phyloP scores from a whole-genome alignment of 2,329 filamentous ascomycete species.

The Onygenales sp. region DNA sequence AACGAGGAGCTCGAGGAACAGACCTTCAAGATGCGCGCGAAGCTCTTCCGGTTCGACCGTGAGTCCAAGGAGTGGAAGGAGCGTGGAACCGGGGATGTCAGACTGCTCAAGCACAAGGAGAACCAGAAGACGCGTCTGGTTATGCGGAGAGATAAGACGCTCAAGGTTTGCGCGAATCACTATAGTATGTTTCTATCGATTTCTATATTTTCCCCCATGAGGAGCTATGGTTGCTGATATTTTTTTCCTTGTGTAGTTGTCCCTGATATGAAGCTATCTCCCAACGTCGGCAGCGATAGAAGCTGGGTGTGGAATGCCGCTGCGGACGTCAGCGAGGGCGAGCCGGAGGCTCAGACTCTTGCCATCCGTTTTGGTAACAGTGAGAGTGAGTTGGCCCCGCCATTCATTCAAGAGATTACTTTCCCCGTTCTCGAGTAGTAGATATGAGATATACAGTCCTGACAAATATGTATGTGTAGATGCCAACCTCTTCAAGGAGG shows the following conservation, averaged over 20 bases:
- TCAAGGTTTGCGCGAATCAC: conserved; percentile 99
- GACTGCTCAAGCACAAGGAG: conserved; percentile 97
- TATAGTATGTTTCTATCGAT: conserved; percentile 60
- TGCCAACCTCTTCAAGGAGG: conserved; percentile 94
- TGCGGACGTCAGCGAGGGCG: conserved; percentile 95
- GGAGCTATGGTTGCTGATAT: background rate
- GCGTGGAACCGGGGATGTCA: conserved; percentile 91
- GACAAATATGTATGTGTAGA: conserved; percentile 43
- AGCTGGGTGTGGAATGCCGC: conserved; percentile 99
- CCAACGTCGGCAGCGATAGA: conserved; percentile 95
- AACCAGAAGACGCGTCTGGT: conserved; percentile 95
- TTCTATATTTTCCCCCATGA: background rate
- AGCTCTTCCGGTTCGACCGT: conserved; percentile 96
- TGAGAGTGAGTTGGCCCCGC: conserved; percentile 60
- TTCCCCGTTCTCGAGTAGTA: background rate
- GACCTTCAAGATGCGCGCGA: conserved; percentile 98
- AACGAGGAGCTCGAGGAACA: conserved; percentile 98
- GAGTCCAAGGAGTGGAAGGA: conserved; percentile 97
- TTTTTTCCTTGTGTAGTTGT: conserved; percentile 54
- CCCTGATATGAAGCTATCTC: conserved; percentile 96
- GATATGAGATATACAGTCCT: background rate
- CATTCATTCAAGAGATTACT: too few relatives aligned
- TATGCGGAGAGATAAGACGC: conserved; percentile 98
- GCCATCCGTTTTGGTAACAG: conserved; percentile 97
- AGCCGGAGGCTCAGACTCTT: conserved; percentile 89